These are phyloP conservation scores for Meira miltonrushii DNA, from an alignment of 1,284 basidiomycete species.

Conservation along the genomic window DNA sequence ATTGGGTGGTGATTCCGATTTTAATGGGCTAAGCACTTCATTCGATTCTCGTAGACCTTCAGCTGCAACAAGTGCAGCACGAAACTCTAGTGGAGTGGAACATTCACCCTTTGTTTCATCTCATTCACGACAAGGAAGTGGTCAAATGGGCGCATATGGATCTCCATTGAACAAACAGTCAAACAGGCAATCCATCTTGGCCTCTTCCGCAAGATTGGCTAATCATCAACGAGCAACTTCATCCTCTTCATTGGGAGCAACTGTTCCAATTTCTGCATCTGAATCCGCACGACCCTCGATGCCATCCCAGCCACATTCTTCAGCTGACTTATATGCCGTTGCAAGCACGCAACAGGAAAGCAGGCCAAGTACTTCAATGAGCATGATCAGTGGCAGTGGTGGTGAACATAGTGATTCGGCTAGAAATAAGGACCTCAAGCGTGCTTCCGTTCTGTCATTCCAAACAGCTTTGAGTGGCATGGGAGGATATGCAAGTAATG, in stretches of 20 bases:
- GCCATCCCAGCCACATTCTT: slow-evolving; percentile 3
- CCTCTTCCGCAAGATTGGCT: neutral
- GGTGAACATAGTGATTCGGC: neutral
- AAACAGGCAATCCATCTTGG: neutral
- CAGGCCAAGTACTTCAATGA: slow-evolving; percentile 8
- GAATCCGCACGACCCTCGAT: neutral
- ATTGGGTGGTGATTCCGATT: too few species aligned
- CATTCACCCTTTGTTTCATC: neutral
- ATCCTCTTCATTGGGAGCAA: neutral
- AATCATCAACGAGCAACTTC: slow-evolving; percentile 1
- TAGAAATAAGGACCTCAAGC: slow-evolving; percentile 7
- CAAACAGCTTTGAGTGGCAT: slow-evolving; percentile 42
- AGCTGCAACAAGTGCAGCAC: neutral
- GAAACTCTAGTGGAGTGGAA: neutral
- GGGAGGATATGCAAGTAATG: slow-evolving; percentile 9
- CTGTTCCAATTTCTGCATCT: neutral
- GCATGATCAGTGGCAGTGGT: slow-evolving; percentile 4
- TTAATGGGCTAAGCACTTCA: too few species aligned
- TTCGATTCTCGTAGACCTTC: neutral
- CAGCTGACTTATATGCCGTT: slow-evolving; percentile 11
- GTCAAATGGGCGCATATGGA: too few species aligned
- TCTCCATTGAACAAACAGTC: too few species aligned
- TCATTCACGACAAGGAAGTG: too few species aligned
- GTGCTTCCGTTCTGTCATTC: slow-evolving; percentile 40
- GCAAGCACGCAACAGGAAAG: neutral